phyloP scores from a whole-genome alignment of 2,329 filamentous ascomycete species.

The Phyllosticta citribraziliensis region DNA sequence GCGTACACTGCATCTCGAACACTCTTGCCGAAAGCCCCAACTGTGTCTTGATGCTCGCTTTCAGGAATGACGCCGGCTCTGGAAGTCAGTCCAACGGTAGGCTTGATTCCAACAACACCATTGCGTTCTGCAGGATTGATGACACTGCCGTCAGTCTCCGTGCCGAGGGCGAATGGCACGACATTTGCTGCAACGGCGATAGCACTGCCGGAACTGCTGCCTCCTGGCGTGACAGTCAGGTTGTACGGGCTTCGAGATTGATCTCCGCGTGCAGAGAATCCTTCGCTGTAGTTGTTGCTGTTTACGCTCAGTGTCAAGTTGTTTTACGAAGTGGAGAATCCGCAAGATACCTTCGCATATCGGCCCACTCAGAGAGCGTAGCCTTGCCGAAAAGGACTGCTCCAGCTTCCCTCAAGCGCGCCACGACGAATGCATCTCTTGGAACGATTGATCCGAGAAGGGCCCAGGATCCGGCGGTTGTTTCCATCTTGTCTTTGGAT shows the following conservation, averaged over 20 bases:
- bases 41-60: constrained; percentile 56
- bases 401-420: constrained; percentile 52
- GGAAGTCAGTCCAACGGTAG: constrained; percentile 38
- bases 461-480: constrained; percentile 60
- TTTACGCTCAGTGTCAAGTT: constrained; percentile 26
- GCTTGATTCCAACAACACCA: constrained; percentile 54
- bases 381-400: constrained; percentile 64
- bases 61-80: constrained; percentile 45
- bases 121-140: constrained; percentile 64
- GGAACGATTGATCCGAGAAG: constrained; percentile 57
- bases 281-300: constrained; percentile 26
- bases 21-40: constrained; percentile 58
- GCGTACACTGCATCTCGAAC: constrained; percentile 59
- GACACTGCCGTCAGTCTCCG: constrained; percentile 61
- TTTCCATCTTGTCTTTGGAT: constrained; percentile 59
- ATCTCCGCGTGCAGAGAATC: constrained; percentile 23
- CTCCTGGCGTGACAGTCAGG: constrained; percentile 56
- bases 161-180: constrained; percentile 56
- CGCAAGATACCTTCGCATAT: constrained; percentile 45
- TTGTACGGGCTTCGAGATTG: constrained; percentile 48
- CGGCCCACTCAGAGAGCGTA: constrained; percentile 63
- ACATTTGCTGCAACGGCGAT: constrained; percentile 55
- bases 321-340: constrained; percentile 45
- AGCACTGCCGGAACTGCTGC: constrained; percentile 58
- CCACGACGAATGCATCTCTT: constrained; percentile 57